Percentiles rank a stretch among this genome's conserved stretches.
Conservation (phyloP, 495 filamentous ascomycete species). For the Neurospora sp. region DNA sequence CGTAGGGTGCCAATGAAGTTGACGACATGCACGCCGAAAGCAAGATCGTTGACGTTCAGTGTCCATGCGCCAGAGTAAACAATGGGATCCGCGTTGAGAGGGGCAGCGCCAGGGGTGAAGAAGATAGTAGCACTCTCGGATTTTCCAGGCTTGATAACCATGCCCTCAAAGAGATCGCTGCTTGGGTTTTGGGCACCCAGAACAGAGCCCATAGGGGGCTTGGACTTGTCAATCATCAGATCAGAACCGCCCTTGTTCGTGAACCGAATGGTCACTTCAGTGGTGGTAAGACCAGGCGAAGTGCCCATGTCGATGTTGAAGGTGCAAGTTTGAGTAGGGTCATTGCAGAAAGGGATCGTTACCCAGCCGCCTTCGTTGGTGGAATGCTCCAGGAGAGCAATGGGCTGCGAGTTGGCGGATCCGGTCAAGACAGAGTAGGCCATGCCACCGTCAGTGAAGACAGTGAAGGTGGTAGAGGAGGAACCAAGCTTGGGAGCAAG, state of each 20-base stretch:
- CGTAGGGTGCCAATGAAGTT: slow-evolving; percentile 22
- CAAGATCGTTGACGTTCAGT: slow-evolving; percentile 32
- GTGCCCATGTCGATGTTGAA: slow-evolving; percentile 13
- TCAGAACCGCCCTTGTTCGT: slow-evolving; percentile 27
- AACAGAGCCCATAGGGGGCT: slow-evolving; percentile 20
- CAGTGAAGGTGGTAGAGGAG: slow-evolving; percentile 15
- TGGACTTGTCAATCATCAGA: slow-evolving; percentile 18
- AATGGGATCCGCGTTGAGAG: slow-evolving; percentile 15
- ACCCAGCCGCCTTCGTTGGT: slow-evolving; percentile 7
- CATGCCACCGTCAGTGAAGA: slow-evolving; percentile 24
- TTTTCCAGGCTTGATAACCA: slow-evolving; percentile 16
- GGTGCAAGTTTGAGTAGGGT: slow-evolving; percentile 8
- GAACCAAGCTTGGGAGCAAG: slow-evolving; percentile 14
- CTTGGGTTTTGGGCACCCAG: slow-evolving; percentile 21
- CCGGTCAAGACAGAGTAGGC: slow-evolving; percentile 19
- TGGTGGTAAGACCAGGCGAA: slow-evolving; percentile 6
- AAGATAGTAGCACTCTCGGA: slow-evolving; percentile 19
- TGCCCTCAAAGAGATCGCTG: slow-evolving; percentile 25
- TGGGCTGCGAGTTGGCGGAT: slow-evolving; percentile 15
- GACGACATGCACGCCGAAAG: slow-evolving; percentile 26
- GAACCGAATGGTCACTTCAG: slow-evolving; percentile 18
- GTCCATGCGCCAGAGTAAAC: slow-evolving; percentile 26
- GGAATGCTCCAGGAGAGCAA: slow-evolving; percentile 6
- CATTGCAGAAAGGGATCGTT: slow-evolving; percentile 10
- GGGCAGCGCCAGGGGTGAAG: slow-evolving; percentile 17